These are phyloP conservation scores for Zangia roseola DNA, from an alignment of 768 basidiomycete species.

Conservation along the genomic window DNA sequence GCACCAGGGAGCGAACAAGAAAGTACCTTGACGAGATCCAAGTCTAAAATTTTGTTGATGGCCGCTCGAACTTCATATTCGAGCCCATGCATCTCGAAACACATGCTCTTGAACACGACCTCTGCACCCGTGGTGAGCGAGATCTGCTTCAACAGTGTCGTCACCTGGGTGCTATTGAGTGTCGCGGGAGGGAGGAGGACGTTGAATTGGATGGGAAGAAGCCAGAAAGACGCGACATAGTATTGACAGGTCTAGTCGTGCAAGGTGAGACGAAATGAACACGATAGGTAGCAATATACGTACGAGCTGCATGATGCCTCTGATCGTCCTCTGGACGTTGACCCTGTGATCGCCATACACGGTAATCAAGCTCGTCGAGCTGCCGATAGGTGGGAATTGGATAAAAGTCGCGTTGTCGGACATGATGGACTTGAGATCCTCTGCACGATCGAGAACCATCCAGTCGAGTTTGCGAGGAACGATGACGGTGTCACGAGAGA, in stretches of 20 bases:
- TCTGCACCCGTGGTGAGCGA: constrained; percentile 88
- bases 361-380: constrained; percentile 88
- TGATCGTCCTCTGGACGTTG: constrained; percentile 91
- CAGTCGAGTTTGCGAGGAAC: constrained; percentile 97
- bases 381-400: constrained; percentile 89
- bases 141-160: constrained; percentile 82
- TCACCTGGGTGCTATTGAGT: constrained; percentile 79
- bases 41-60: constrained; percentile 80
- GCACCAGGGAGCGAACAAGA: background rate
- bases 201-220: constrained; percentile 91
- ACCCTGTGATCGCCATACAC: constrained; percentile 93
- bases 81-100: constrained; percentile 94
- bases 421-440: constrained; percentile 92
- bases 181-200: constrained; percentile 81
- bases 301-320: constrained; percentile 93
- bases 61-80: constrained; percentile 89
- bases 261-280: constrained; percentile 17
- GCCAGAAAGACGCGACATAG: constrained; percentile 97
- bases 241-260: constrained; percentile 79
- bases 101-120: constrained; percentile 95
- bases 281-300: constrained; percentile 32
- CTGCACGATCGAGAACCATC: constrained; percentile 96
- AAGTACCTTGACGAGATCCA: constrained; percentile 86
- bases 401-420: constrained; percentile 96
- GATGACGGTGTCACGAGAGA: constrained; percentile 91